A percentile compares a stretch with the other conserved stretches of the same genome.
phyloP scores from a whole-genome alignment of 1,284 basidiomycete genomes.

The Hortiboletus rubellus region DNA sequence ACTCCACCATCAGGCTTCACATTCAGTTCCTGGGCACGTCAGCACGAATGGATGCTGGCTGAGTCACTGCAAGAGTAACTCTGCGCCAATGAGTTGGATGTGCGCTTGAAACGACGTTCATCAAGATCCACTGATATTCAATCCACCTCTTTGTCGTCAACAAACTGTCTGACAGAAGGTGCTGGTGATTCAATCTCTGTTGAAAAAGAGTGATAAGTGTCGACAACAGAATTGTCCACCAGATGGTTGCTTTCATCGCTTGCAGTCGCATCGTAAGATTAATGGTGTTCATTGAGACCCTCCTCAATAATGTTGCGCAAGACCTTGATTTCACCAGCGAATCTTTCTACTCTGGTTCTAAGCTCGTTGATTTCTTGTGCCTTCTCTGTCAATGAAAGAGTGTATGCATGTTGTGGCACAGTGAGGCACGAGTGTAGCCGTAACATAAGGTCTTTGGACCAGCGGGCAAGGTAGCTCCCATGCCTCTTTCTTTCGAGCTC shows the following conservation, averaged over 20 bases:
- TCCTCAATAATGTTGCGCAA: slow-evolving; percentile 83
- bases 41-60: background rate
- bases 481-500: no score
- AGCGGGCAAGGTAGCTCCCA: no score
- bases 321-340: slow-evolving; percentile 79
- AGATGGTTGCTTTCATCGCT: slow-evolving; percentile 9
- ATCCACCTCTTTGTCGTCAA: slow-evolving; percentile 34
- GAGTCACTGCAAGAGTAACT: slow-evolving; percentile 13
- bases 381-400: slow-evolving; percentile 58
- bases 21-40: slow-evolving; percentile 5
- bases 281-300: slow-evolving; percentile 69
- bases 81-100: slow-evolving; percentile 31
- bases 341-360: slow-evolving; percentile 67
- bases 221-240: background rate
- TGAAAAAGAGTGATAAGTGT: background rate
- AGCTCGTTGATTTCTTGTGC: slow-evolving; percentile 60
- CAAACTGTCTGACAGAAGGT: slow-evolving; percentile 22
- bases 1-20: slow-evolving; percentile 27
- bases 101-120: slow-evolving; percentile 37
- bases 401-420: no score
- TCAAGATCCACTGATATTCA: slow-evolving; percentile 37
- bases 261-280: slow-evolving; percentile 31
- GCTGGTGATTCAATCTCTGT: slow-evolving; percentile 4
- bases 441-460: no score
- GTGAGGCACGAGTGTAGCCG: no score